phyloP scores from a whole-genome alignment of 768 basidiomycete genomes.

The Pisolithus sp. region DNA sequence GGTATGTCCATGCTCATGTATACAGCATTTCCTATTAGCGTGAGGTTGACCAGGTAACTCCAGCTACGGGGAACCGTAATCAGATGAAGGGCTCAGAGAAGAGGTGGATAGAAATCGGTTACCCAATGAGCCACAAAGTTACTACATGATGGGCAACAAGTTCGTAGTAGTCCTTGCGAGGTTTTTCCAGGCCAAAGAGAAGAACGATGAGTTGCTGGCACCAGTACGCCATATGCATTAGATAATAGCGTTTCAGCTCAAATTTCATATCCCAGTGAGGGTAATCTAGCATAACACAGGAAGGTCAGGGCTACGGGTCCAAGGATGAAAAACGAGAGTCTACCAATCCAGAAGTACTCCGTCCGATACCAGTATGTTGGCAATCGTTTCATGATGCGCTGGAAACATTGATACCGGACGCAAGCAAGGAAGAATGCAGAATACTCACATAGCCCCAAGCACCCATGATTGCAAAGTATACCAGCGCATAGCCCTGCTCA shows the following conservation, averaged over 20 bases:
- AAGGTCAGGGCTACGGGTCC: constrained; percentile 1
- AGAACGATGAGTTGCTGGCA: constrained; percentile 87
- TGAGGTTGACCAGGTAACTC: constrained; percentile 78
- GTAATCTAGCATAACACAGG: constrained; percentile 48
- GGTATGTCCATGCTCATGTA: constrained; percentile 98
- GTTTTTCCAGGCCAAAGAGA: constrained; percentile 83
- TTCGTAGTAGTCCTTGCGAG: constrained; percentile 85
- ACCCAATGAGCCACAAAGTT: constrained; percentile 93
- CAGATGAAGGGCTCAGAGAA: constrained; percentile 3
- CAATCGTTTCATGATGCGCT: constrained; percentile 79
- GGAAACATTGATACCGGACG: neutral
- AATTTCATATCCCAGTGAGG: constrained; percentile 86
- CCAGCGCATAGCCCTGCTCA: constrained; percentile 83
- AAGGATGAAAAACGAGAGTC: constrained; percentile 6
- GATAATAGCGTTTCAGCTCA: constrained; percentile 85
- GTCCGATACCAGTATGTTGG: constrained; percentile 87
- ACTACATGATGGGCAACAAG: constrained; percentile 88
- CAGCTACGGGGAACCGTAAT: constrained; percentile 44
- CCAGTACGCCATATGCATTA: constrained; percentile 93
- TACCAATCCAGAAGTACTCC: constrained; percentile 79
- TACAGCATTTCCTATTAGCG: constrained; percentile 83
- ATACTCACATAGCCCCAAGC: constrained; percentile 68
- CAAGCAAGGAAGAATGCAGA: neutral
- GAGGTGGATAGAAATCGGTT: constrained; percentile 13
- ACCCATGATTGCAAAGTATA: constrained; percentile 73